phyloP scores from a whole-genome alignment of 2,329 filamentous ascomycete genomes.

The Sclerotinia minor region DNA sequence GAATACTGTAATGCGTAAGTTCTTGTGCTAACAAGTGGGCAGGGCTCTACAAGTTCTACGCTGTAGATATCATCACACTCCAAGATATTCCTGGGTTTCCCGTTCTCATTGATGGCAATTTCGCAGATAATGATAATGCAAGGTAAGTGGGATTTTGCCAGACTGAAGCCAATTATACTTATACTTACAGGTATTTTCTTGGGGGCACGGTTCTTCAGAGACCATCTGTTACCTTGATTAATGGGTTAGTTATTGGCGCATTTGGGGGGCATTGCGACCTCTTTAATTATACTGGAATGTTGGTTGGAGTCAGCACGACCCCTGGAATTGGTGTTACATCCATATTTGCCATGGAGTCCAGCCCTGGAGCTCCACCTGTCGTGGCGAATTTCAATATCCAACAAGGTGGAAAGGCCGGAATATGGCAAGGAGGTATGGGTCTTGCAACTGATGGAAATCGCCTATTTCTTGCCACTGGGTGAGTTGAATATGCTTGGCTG shows the following conservation, averaged over 20 bases:
- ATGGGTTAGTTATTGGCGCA: constrained; percentile 47
- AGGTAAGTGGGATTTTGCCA: constrained; percentile 33
- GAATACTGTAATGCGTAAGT: no score
- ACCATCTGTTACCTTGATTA: constrained; percentile 45
- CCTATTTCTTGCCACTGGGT: constrained; percentile 40
- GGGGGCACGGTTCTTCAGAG: constrained; percentile 50
- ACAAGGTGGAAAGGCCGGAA: constrained; percentile 45
- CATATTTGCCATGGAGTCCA: constrained; percentile 46
- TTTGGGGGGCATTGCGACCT: constrained; percentile 52
- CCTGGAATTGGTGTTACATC: constrained; percentile 41
- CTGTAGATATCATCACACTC: constrained; percentile 44
- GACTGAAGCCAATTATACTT: background rate
- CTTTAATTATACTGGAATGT: constrained; percentile 47
- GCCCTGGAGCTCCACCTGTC: constrained; percentile 43
- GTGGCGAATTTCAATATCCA: constrained; percentile 39
- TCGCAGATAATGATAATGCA: constrained; percentile 48
- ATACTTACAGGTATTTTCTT: constrained; percentile 44
- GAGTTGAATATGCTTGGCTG: constrained; percentile 23
- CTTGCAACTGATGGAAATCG: constrained; percentile 41
- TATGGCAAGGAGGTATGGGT: constrained; percentile 45
- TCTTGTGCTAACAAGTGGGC: constrained; percentile 19
- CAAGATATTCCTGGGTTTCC: constrained; percentile 46
- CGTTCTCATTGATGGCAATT: constrained; percentile 47
- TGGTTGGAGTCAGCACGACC: constrained; percentile 41
- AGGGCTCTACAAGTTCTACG: constrained; percentile 40